Base-by-base conservation (phyloP, 2,329 filamentous ascomycete species). In the Nakataea oryzae region DNA sequence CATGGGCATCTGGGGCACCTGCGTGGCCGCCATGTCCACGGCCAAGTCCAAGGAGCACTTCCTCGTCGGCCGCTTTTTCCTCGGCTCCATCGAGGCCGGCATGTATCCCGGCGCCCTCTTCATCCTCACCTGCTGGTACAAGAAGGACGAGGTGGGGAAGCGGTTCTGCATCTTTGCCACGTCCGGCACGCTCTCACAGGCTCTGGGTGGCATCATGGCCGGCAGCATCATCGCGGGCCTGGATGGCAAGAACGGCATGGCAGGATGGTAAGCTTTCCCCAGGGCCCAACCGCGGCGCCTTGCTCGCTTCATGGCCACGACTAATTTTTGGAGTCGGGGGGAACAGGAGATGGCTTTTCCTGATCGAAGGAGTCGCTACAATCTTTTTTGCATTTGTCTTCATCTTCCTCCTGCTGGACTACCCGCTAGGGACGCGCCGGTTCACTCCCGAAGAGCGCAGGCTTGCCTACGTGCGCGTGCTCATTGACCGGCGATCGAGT, bases 101-200 rank as follows among this genome's bases (percentile, higher is more conserved):
- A 82, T 83, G 64, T 78, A 79, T 3, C 81, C 81, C 0, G 81
- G 80, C 26, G 77, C 81, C 2, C 68, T 83, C 14, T 75, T 79
- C 47, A 74, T 83, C 54, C 72, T 86, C n/a, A 81, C 76, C 1
- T 81, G 77, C 1, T 85, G 81, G 81, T 85, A 85, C 67, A 83
- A 80, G 69, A 77, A 74, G 34, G 70, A 76, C 3, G 80, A 83
- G 66, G 76, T 80, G 65, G 79, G 79, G 12, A 84, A 82, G 66
- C 75, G 82, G 1, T 84, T 85, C 64, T 79, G 78, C 32, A 74
- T 84, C n/a, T 85, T 81, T 69, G 83, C 81, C 66, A 81, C 79
- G 0, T 82, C 81, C 1, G 80, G 81, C 0, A 78, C 85, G 7
- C 73, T 83, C 3, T 81, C 75, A 6, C 74, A 78, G 30, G 74